Conservation (phyloP, 1,284 basidiomycete species). For the Erythrobasidium hasegawianum region DNA sequence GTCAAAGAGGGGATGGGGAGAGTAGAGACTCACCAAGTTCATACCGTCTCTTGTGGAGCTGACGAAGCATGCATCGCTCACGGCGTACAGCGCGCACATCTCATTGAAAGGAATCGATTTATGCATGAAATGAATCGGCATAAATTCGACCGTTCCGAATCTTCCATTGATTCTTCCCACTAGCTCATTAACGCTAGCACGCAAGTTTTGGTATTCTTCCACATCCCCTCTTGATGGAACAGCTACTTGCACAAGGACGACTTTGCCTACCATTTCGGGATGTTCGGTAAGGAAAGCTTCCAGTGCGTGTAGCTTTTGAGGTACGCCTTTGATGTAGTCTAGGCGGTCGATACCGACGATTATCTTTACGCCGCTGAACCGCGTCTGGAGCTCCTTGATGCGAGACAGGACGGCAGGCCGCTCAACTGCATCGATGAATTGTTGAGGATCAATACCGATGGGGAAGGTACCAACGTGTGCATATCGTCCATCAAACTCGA, state of each 20-base stretch:
- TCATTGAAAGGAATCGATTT: conserved; percentile 87
- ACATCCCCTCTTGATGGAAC: conserved; percentile 97
- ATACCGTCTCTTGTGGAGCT: conserved; percentile 95
- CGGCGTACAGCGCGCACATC: conserved; percentile 90
- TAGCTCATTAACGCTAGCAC: conserved; percentile 93
- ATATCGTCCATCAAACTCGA: conserved; percentile 90
- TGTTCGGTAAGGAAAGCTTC: conserved; percentile 96
- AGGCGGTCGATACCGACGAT: conserved; percentile 97
- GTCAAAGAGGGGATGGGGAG: background rate
- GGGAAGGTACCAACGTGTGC: conserved; percentile 98
- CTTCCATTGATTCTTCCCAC: conserved; percentile 97
- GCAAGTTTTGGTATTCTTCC: conserved; percentile 97
- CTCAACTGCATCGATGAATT: conserved; percentile 66
- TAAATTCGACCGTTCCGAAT: conserved; percentile 96
- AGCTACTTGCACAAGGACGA: conserved; percentile 92
- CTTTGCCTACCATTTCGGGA: conserved; percentile 99
- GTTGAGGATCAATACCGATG: conserved; percentile 94
- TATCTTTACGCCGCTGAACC: conserved; percentile 92
- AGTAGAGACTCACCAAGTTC: conserved; percentile 73
- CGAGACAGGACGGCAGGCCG: conserved; percentile 69
- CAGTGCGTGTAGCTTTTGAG: conserved; percentile 89
- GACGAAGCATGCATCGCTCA: conserved; percentile 93
- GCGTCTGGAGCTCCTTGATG: conserved; percentile 73
- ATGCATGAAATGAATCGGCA: conserved; percentile 99
- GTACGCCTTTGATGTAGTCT: conserved; percentile 99